These are phyloP conservation scores for Abrus pulchellus DNA, from an alignment of 306 rosid genomes.

Conservation along the genomic window DNA sequence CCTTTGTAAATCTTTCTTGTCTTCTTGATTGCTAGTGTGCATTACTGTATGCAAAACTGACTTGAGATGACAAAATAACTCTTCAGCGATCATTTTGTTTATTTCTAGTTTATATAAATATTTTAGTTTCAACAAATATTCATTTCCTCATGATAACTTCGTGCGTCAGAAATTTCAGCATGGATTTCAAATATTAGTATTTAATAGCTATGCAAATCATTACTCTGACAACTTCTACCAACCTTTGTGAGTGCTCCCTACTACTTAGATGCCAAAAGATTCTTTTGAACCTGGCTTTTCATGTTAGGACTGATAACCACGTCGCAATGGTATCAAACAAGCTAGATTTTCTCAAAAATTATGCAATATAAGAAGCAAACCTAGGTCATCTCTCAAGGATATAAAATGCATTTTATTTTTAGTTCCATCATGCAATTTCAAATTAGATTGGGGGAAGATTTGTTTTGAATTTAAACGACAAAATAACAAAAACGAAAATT, in stretches of 20 bases:
- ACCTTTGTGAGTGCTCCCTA: constrained; percentile 27
- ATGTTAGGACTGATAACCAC: too few species aligned
- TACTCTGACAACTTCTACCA: constrained; percentile 34
- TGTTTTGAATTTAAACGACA: too few species aligned
- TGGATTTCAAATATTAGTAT: neutral
- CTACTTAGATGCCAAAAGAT: constrained; percentile 15
- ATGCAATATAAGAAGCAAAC: too few species aligned
- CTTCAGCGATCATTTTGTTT: constrained; percentile 1
- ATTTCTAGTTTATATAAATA: constrained; percentile 14
- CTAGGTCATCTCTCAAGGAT: too few species aligned
- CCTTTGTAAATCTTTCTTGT: neutral
- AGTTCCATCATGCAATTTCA: too few species aligned
- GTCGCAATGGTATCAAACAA: too few species aligned
- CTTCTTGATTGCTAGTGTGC: neutral
- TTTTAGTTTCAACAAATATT: constrained; percentile 22
- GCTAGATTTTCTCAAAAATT: too few species aligned
- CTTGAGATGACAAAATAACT: neutral
- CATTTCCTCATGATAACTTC: neutral
- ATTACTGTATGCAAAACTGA: neutral
- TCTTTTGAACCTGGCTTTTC: constrained; percentile 42
- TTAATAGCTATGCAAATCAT: constrained; percentile 20
- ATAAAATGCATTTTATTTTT: too few species aligned
- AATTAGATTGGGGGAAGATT: too few species aligned
- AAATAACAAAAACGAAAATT: too few species aligned
- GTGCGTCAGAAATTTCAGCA: constrained; percentile 3